phyloP scores from a whole-genome alignment of 1,139 yeast species.

The Suhomyces taliae region DNA sequence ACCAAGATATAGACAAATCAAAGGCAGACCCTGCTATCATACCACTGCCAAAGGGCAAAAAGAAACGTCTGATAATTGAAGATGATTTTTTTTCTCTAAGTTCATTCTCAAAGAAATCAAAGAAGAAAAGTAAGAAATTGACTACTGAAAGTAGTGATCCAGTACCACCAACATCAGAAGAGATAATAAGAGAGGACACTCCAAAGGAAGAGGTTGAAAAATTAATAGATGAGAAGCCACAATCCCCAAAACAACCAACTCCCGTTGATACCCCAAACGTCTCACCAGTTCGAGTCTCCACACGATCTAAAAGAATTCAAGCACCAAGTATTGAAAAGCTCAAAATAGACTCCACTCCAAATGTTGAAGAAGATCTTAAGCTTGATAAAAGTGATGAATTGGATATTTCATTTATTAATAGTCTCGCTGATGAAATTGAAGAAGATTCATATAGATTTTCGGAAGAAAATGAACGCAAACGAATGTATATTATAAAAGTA shows the following conservation, averaged over 20 bases:
- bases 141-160: conserved; percentile 4
- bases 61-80: conserved; percentile 13
- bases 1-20: not conserved
- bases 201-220: not conserved
- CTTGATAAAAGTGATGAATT: conserved; percentile 5
- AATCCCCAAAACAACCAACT: not conserved
- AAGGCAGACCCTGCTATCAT: not conserved
- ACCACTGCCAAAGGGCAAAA: conserved; percentile 5
- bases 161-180: not conserved
- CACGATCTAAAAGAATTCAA: not conserved
- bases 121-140: conserved; percentile 19
- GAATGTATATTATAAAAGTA: conserved; percentile 34
- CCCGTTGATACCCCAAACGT: not conserved
- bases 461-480: conserved; percentile 27
- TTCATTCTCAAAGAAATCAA: conserved; percentile 13
- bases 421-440: conserved; percentile 3
- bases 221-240: not conserved
- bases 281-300: not conserved
- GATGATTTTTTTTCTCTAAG: conserved; percentile 20
- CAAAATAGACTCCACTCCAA: not conserved
- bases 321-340: not conserved
- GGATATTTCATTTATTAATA: conserved; percentile 6
- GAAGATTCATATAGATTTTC: conserved; percentile 21
- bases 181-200: not conserved
- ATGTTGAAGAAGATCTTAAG: conserved; percentile 1